Conservation (phyloP, 1,284 basidiomycete species). For the Cutaneotrichosporon arboriforme region DNA sequence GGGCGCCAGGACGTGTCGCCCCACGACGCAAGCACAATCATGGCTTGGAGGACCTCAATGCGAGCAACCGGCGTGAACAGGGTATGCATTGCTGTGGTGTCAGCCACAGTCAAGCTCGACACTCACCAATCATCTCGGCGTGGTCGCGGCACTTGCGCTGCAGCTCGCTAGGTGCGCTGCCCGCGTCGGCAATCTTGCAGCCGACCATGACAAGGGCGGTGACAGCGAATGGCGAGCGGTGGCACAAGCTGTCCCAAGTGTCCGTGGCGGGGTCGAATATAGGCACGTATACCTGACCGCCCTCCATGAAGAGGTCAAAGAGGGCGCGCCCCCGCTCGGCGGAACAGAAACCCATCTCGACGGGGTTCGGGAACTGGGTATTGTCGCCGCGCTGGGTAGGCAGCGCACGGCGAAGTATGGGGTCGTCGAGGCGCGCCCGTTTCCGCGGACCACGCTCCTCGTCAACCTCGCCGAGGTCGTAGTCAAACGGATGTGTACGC, state of each 20-base stretch:
- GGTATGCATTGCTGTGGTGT: constrained; percentile 58
- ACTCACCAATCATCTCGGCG: constrained; percentile 67
- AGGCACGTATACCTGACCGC: constrained; percentile 78
- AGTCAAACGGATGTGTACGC: constrained; percentile 13
- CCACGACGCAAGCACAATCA: constrained; percentile 51
- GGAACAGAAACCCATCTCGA: constrained; percentile 57
- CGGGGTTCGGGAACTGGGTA: constrained; percentile 32
- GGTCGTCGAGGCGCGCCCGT: constrained; percentile 1
- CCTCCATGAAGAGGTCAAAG: constrained; percentile 67
- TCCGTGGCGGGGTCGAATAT: constrained; percentile 71
- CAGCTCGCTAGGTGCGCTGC: constrained; percentile 51
- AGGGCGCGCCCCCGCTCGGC: constrained; percentile 70
- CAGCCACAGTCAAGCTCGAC: constrained; percentile 3
- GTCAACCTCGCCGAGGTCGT: not conserved
- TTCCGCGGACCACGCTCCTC: constrained; percentile 3
- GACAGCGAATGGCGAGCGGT: constrained; percentile 38
- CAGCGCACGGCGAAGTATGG: constrained; percentile 13
- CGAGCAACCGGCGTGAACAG: constrained; percentile 75
- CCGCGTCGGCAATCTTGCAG: constrained; percentile 73
- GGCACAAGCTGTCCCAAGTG: constrained; percentile 58
- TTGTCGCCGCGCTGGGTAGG: constrained; percentile 28
- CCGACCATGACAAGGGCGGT: constrained; percentile 82
- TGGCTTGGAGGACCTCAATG: constrained; percentile 77
- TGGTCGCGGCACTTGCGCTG: constrained; percentile 55
- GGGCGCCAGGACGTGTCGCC: constrained; percentile 43